These are phyloP conservation scores for Naumovozyma castellii DNA, from an alignment of 805 yeast genomes.

Conservation along the genomic window DNA sequence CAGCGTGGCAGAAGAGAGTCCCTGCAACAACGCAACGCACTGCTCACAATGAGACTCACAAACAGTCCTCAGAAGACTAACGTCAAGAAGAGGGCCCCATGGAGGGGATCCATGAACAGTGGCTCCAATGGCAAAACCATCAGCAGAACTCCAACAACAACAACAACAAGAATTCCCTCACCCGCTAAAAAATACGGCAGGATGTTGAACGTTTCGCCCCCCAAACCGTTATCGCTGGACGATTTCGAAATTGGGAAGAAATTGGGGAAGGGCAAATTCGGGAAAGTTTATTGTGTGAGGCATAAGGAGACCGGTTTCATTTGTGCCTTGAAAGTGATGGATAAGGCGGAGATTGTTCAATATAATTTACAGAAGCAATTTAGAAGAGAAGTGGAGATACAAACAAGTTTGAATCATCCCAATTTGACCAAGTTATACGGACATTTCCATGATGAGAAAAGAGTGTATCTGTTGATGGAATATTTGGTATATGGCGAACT, in stretches of 20 bases:
- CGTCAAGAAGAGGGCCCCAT: slow-evolving; percentile 2
- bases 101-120: slow-evolving; percentile 13
- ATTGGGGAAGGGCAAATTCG: slow-evolving; percentile 89
- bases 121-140: too few relatives aligned
- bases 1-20: slow-evolving; percentile 14
- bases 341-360: slow-evolving; percentile 64
- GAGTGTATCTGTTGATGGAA: slow-evolving; percentile 79
- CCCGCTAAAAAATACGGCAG: slow-evolving; percentile 1
- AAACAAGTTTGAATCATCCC: slow-evolving; percentile 66
- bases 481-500: slow-evolving; percentile 82
- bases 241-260: slow-evolving; percentile 84
- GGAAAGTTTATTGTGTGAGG: slow-evolving; percentile 80
- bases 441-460: slow-evolving; percentile 69
- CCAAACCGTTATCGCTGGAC: slow-evolving; percentile 12
- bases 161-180: neutral
- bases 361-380: slow-evolving; percentile 77
- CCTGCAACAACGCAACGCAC: slow-evolving; percentile 17
- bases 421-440: slow-evolving; percentile 76
- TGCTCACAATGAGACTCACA: slow-evolving; percentile 18
- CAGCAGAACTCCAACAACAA: too few relatives aligned
- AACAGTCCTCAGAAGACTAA: slow-evolving; percentile 5
- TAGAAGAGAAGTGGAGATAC: slow-evolving; percentile 86
- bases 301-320: slow-evolving; percentile 68
- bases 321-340: slow-evolving; percentile 89
- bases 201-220: slow-evolving; percentile 3